These are phyloP conservation scores for Exophiala sp. DNA, from an alignment of 2,329 filamentous ascomycete species.

Conservation along the genomic window DNA sequence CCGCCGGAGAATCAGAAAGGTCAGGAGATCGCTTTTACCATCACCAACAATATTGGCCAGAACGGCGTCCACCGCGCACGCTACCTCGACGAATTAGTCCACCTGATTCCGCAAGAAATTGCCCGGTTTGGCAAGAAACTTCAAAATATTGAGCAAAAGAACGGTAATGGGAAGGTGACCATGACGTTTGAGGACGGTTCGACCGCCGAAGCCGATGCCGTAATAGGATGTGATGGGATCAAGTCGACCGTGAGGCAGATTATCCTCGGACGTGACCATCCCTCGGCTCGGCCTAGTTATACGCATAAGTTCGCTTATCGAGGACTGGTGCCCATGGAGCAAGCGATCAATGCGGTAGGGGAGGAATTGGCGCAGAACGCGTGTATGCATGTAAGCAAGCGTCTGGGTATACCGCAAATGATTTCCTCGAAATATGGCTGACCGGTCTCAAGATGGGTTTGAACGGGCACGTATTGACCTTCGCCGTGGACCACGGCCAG, in stretches of 20 bases:
- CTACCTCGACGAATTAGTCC: constrained; percentile 49
- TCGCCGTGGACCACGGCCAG: constrained; percentile 48
- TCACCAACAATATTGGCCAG: constrained; percentile 33
- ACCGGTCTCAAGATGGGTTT: constrained; percentile 49
- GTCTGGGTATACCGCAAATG: neutral
- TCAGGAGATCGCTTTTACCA: constrained; percentile 40
- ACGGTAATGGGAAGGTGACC: constrained; percentile 30
- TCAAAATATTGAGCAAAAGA: constrained; percentile 16
- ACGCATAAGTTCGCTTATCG: constrained; percentile 59
- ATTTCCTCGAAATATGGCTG: neutral
- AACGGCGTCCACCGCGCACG: constrained; percentile 46
- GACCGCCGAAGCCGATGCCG: constrained; percentile 38
- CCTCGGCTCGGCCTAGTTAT: constrained; percentile 43
- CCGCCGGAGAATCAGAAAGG: constrained; percentile 28
- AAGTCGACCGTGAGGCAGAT: constrained; percentile 54
- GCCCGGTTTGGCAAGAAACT: constrained; percentile 43
- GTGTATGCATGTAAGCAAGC: constrained; percentile 33
- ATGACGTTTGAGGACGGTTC: constrained; percentile 45
- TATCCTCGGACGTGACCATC: constrained; percentile 48
- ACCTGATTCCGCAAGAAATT: constrained; percentile 43
- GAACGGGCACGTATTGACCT: constrained; percentile 59
- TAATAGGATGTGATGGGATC: constrained; percentile 62
- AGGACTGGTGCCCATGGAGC: constrained; percentile 57
- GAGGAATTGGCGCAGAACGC: constrained; percentile 45
- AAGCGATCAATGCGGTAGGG: constrained; percentile 49